Evolutionary conservation across 2,329 filamentous ascomycete genomes (phyloP), one percentile per base, ranked within the genome.

Genomic region (Colletotrichum spaethianum): DNA sequence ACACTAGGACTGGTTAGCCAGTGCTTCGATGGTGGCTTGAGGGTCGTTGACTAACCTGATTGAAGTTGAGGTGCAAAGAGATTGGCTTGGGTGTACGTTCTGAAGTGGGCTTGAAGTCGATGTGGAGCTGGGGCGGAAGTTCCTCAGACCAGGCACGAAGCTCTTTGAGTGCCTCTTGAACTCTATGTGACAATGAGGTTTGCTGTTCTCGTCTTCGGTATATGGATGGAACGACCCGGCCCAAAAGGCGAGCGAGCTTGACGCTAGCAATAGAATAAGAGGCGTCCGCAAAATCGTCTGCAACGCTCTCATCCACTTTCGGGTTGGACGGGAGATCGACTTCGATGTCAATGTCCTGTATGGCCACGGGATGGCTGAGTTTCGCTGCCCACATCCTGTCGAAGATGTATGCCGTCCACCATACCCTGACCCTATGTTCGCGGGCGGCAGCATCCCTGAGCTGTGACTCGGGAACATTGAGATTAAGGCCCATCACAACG

Each of bases 361-460:
- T 83, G 48, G 85, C 84, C 8, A 85, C 81, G 0, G 86, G 85
- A 31, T 87, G 82, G 0, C 86, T 85, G 62, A 87, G 80, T 57
- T 86, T 85, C 0, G 85, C 84, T 3, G 84, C 84, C 81, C 83
- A 86, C 79, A 87, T 83, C 2, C 86, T 81, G 67, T 86, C 84
- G 28, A 86, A 78, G 11, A 79, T 81, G 53, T 85, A 86, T 0
- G 83, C 79, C 0, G 84, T 85, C 83, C 83, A 85, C 80, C 82
- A 85, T 1, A 85, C 77, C 1, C 83, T 77, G 9, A 79, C 80
- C 1, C 84, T 76, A 28, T 85, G 84, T 65, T 86, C 83, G 5
- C 83, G 73, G 1, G 77, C 76, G 0, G 76, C 79, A 20, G 73
- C 77, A 56, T 87, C 83, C 20, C 77, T 79, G 1, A 85, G 76